phyloP scores from a whole-genome alignment of 2,329 filamentous ascomycete genomes.

The Hirsutella thompsonii region DNA sequence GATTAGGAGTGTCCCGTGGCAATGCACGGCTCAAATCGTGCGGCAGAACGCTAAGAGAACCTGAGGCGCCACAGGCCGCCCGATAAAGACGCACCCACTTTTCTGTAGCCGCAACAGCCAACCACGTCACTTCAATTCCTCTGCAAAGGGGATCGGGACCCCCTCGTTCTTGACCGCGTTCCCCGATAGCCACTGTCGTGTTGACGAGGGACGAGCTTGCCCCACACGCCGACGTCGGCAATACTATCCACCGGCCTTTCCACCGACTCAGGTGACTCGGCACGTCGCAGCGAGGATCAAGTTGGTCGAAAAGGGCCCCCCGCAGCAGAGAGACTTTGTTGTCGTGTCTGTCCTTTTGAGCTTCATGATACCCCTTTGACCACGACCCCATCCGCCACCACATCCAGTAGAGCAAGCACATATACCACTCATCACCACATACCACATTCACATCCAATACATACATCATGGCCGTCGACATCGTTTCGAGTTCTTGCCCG shows the following conservation, averaged over 20 bases:
- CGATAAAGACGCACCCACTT: no score
- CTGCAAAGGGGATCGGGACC: no score
- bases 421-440: background rate
- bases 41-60: no score
- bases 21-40: no score
- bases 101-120: no score
- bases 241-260: constrained; percentile 15
- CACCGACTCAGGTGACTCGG: constrained; percentile 11
- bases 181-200: no score
- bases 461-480: constrained; percentile 21
- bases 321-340: constrained; percentile 12
- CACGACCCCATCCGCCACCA: background rate
- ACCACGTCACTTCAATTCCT: no score
- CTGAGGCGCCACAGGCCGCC: no score
- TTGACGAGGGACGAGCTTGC: constrained; percentile 3
- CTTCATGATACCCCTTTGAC: background rate
- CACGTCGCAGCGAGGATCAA: constrained; percentile 3
- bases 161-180: no score
- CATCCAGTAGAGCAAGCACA: background rate
- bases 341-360: constrained; percentile 12
- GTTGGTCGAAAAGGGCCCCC: constrained; percentile 4
- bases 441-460: constrained; percentile 3
- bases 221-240: constrained; percentile 15
- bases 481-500: constrained; percentile 14
- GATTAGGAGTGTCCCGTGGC: no score